Conservation (phyloP, 2,329 filamentous ascomycete species). For the Cladorrhinum sp. region DNA sequence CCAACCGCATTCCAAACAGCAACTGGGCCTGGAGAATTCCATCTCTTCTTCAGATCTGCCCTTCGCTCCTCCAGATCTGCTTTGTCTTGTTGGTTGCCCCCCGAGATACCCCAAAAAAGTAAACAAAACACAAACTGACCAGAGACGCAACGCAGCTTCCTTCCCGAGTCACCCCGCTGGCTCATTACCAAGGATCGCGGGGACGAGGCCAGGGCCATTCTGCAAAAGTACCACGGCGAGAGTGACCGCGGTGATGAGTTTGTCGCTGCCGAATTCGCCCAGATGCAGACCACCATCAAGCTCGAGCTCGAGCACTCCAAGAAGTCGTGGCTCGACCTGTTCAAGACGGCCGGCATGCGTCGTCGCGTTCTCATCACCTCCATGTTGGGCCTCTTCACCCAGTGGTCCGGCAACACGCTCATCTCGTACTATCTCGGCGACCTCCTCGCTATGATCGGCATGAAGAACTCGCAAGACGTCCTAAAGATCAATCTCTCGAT, state of each 20-base stretch:
- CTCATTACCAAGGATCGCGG: slow-evolving; percentile 49
- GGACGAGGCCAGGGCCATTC: slow-evolving; percentile 48
- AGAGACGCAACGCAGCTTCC: slow-evolving; percentile 16
- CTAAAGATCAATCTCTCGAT: slow-evolving; percentile 45
- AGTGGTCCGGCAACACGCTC: slow-evolving; percentile 49
- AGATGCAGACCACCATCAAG: slow-evolving; percentile 48
- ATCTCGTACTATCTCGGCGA: slow-evolving; percentile 46
- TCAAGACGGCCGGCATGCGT: slow-evolving; percentile 30
- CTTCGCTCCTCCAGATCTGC: slow-evolving; percentile 40
- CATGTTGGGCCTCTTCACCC: slow-evolving; percentile 50
- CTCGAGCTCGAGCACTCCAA: slow-evolving; percentile 43
- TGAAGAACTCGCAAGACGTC: slow-evolving; percentile 37
- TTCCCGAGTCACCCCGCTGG: slow-evolving; percentile 59
- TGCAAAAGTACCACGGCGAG: slow-evolving; percentile 53
- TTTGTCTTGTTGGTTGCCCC: slow-evolving; percentile 36
- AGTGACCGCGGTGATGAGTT: slow-evolving; percentile 42
- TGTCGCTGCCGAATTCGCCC: slow-evolving; percentile 46
- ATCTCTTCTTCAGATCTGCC: slow-evolving; percentile 45
- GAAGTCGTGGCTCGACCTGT: slow-evolving; percentile 40
- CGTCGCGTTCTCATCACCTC: slow-evolving; percentile 46
- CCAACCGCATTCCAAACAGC: slow-evolving; percentile 37
- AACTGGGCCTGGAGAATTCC: slow-evolving; percentile 46
- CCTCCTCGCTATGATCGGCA: slow-evolving; percentile 44
- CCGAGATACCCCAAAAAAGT: neutral
- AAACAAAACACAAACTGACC: neutral